Evolutionary conservation across 2,329 filamentous ascomycete species (phyloP).

Genomic region (Curvularia spicifera): DNA sequence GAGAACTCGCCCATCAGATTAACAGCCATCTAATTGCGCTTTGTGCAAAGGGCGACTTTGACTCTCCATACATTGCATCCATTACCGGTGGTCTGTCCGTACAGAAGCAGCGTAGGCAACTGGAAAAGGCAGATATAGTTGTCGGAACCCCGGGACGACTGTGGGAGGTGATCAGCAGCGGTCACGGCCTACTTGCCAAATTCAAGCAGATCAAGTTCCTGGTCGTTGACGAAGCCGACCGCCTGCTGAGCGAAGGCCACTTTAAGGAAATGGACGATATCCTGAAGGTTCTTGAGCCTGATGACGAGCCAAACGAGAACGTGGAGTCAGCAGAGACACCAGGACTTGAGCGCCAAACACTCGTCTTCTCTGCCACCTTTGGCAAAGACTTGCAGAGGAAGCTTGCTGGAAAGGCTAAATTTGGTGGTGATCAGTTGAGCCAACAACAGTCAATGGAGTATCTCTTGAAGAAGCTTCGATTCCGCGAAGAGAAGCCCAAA

Average conservation of each 20-base stretch:
- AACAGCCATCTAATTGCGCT: conserved; percentile 80
- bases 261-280: conserved; percentile 96
- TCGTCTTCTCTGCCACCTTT: conserved; percentile 97
- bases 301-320: conserved; percentile 58
- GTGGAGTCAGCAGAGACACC: conserved; percentile 15
- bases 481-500: conserved; percentile 80
- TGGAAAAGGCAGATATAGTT: conserved; percentile 87
- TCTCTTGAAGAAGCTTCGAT: conserved; percentile 86
- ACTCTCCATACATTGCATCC: conserved; percentile 70
- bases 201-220: conserved; percentile 80
- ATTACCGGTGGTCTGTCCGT: conserved; percentile 91
- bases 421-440: conserved; percentile 62
- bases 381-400: conserved; percentile 91
- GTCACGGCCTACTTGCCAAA: conserved; percentile 69
- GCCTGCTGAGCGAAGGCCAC: conserved; percentile 87
- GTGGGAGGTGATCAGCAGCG: conserved; percentile 90
- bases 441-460: conserved; percentile 90
- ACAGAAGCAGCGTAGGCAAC: conserved; percentile 89
- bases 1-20: conserved; percentile 93
- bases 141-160: conserved; percentile 89
- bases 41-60: conserved; percentile 70
- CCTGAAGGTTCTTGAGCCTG: conserved; percentile 76
- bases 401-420: conserved; percentile 70
- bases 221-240: conserved; percentile 92
- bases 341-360: conserved; percentile 71